phyloP scores from a whole-genome alignment of 768 basidiomycete genomes.

The Mycena pura region DNA sequence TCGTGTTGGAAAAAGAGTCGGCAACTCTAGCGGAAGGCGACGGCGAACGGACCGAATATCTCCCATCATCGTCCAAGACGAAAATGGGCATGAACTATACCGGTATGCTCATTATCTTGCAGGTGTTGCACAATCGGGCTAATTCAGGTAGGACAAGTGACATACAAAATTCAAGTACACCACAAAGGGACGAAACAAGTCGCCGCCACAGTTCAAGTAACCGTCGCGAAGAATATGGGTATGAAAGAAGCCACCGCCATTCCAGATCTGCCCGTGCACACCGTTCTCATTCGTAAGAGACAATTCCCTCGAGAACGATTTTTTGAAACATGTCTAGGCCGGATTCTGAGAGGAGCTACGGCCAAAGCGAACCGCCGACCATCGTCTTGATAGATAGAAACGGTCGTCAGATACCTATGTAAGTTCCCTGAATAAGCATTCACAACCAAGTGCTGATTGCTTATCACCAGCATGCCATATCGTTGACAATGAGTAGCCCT shows the following conservation, averaged over 20 bases:
- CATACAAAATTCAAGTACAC: neutral
- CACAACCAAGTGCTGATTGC: neutral
- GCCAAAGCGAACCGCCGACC: conserved; percentile 17
- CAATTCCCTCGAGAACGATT: neutral
- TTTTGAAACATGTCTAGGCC: neutral
- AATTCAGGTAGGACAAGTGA: conserved; percentile 3
- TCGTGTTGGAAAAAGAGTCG: conserved; percentile 51
- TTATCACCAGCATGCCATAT: conserved; percentile 11
- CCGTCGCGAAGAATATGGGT: neutral
- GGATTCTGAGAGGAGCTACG: conserved; percentile 11
- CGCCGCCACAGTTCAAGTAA: neutral
- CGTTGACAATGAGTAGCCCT: too few relatives aligned
- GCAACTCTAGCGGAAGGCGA: conserved; percentile 50
- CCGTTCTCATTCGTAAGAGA: neutral
- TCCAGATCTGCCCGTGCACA: neutral
- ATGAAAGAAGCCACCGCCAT: neutral
- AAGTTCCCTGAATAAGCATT: neutral
- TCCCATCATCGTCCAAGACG: conserved; percentile 66
- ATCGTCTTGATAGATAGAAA: conserved; percentile 26
- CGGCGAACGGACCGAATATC: conserved; percentile 41
- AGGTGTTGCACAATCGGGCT: too few relatives aligned
- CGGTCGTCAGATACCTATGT: conserved; percentile 30
- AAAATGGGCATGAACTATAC: conserved; percentile 63
- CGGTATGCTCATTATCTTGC: conserved; percentile 43
- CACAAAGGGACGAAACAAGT: neutral